Base-by-base conservation (phyloP, 768 basidiomycete genomes). In the Crassisporium funariophilum region DNA sequence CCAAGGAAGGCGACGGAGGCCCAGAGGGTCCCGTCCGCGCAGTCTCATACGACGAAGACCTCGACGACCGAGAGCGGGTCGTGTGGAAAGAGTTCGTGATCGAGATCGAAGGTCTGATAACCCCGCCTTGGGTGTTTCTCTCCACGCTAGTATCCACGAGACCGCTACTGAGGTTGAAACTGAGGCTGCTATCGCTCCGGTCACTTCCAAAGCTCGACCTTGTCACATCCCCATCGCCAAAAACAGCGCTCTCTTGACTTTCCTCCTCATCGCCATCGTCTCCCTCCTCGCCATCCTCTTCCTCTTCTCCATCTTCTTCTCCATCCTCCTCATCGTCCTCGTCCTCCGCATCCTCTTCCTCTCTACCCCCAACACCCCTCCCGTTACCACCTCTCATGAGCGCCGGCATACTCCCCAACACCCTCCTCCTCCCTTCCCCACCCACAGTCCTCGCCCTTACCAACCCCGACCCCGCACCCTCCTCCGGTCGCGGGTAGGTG, bases 401-500 rank as follows among this genome's bases (percentile, higher is more conserved):
- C 20, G 76, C 81, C 23, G 84, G 84, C 66, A 86, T 78, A 48
- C 69, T 78, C 24, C 73, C 66, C 46, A 86, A 58, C 5, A 75
- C 70, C 10, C 53, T 53, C 36, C 64, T 70, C 20, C 69, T 68
- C 5, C 13, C 21, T 20, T 16, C 23, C 13, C 31, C 50, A 40
- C 63, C 59, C 24, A 55, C 56, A 9, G 52, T 44, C 35, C 55
- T 58, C 9, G 49, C 45, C 15, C 51, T 56, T 42, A 47, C 53
- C 74, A 73, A 23, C 41, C 35, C 10, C 47, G 20, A 29, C 41
- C 39, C 8, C 39, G 24, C n/a, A 35, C 47, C 37, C 10, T 31
- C 15, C 4, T 13, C 21, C 7, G 20, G 2, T 22, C 34, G 5
- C 22, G 27, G 15, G 10, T 82, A 62, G 15, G 68, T 68, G 4